Evolutionary conservation across 495 filamentous ascomycete species (phyloP).

Genomic region (Xylaria flabelliformis): DNA sequence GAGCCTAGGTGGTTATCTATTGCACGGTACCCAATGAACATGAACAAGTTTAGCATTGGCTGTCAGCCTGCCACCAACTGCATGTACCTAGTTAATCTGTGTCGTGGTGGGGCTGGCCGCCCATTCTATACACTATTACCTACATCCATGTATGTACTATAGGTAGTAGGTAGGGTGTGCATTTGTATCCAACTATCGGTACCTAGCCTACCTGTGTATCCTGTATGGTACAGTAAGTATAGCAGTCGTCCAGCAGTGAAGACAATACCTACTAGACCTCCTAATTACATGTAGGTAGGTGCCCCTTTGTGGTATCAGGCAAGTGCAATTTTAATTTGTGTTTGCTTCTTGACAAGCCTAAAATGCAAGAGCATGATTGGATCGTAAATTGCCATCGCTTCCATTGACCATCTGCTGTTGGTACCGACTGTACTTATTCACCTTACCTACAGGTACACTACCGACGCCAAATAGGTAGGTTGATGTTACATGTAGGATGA

Average conservation of each 20-base stretch:
- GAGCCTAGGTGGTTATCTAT: neutral
- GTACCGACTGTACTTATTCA: neutral
- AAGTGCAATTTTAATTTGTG: neutral
- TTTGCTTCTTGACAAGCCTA: neutral
- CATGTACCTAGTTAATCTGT: neutral
- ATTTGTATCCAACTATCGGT: no score
- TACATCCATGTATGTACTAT: no score
- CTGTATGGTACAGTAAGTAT: neutral
- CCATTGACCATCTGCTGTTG: neutral
- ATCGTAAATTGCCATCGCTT: neutral
- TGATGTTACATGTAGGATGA: neutral
- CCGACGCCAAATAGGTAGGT: neutral
- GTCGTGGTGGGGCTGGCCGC: neutral
- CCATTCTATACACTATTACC: no score
- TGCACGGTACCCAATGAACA: neutral
- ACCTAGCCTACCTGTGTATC: neutral
- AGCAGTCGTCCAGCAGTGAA: neutral
- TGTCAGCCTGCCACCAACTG: neutral
- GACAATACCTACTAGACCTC: neutral
- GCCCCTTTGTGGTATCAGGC: neutral
- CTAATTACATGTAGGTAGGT: neutral
- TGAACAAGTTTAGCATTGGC: conserved; percentile 1
- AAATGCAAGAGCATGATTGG: neutral
- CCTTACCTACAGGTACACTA: no score
- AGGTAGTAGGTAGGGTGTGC: no score